Base-by-base conservation (phyloP, 495 filamentous ascomycete species). In the Penicillium subrubescens region DNA sequence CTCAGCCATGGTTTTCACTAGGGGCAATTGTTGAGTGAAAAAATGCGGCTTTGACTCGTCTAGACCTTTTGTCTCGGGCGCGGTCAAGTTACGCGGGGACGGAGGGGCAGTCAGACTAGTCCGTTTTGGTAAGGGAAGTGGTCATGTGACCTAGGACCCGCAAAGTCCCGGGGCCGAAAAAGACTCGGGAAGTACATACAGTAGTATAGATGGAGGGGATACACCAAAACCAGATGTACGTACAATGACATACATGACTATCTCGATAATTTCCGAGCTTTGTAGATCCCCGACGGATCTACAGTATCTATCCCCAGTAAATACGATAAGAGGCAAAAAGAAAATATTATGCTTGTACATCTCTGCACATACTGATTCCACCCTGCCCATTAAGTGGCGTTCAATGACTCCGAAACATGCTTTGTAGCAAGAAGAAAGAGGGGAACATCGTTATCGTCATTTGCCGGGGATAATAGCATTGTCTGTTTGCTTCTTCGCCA, bases 1-100 rank as follows among this genome's bases (percentile, higher is more conserved):
- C 61, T 83, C 82, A 46, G 82, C 78, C 78, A 82, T 82, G 37
- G 25, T 54, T 67, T 37, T 64, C 59, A 55, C 12, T 57, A 29
- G 29, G 27, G 12, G 53, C 17, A 27, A 56, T 3, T 31, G 48
- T 2, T 14, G 25, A 27, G 48, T 17, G 50, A 31, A 27, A 25
- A 25, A 58, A 57, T 51, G 17, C 35, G 34, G 34, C 21, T 43
- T 43, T 59, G 55, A 33, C 25, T 51, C 41, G 52, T 34, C 29
- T 43, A 19, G 58, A 15, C 23, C 44, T 50, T 29, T 29, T 12
- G 14, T 23, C 43, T 41, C 37, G 37, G 35, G 27, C 23, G 25
- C 31, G 39, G 19, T 43, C 35, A 46, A 43, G 14, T 29, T 29
- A n/a, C 37, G 51, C 51, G 50, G 53, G 52, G 52, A 7, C 12